Percentiles rank a stretch among this genome's conserved stretches.
Evolutionary conservation across 768 basidiomycete genomes (phyloP).

Genomic region (Rhizopogon vulgaris): DNA sequence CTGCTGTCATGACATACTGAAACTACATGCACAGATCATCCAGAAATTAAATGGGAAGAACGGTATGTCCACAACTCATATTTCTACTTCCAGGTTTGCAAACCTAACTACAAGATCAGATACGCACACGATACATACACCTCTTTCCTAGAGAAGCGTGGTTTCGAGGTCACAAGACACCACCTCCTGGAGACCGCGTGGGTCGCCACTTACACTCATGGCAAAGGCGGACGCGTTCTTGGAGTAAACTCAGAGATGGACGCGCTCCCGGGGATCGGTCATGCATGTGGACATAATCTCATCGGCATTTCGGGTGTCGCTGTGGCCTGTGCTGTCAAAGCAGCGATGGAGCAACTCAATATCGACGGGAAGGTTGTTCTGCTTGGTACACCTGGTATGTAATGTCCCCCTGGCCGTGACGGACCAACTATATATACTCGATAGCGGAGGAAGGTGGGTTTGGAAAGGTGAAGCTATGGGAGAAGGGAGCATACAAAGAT

Average conservation of each 20-base stretch:
- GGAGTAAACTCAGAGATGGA: conserved; percentile 84
- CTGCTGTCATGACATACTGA: not conserved
- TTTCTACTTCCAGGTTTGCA: not conserved
- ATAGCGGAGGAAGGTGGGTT: conserved; percentile 74
- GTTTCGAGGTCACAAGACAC: conserved; percentile 57
- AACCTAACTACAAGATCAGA: conserved; percentile 25
- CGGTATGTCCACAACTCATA: conserved; percentile 29
- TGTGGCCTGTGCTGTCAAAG: conserved; percentile 62
- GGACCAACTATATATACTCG: not conserved
- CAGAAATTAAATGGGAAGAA: conserved; percentile 60
- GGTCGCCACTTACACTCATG: conserved; percentile 61
- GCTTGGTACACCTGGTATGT: conserved; percentile 70
- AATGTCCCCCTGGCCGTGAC: not conserved
- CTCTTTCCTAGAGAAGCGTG: conserved; percentile 57
- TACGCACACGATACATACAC: conserved; percentile 70
- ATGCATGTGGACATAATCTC: conserved; percentile 80
- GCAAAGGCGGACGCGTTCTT: conserved; percentile 61
- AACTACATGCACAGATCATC: conserved; percentile 44
- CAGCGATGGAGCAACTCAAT: conserved; percentile 52
- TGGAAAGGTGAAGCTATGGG: conserved; percentile 66
- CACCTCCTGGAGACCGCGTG: conserved; percentile 69
- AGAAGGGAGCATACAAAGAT: conserved; percentile 65
- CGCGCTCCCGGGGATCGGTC: conserved; percentile 53
- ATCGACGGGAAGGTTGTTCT: conserved; percentile 66
- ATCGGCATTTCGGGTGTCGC: conserved; percentile 75